phyloP scores from a whole-genome alignment of 768 basidiomycete genomes.

The Serendipita vermifera region DNA sequence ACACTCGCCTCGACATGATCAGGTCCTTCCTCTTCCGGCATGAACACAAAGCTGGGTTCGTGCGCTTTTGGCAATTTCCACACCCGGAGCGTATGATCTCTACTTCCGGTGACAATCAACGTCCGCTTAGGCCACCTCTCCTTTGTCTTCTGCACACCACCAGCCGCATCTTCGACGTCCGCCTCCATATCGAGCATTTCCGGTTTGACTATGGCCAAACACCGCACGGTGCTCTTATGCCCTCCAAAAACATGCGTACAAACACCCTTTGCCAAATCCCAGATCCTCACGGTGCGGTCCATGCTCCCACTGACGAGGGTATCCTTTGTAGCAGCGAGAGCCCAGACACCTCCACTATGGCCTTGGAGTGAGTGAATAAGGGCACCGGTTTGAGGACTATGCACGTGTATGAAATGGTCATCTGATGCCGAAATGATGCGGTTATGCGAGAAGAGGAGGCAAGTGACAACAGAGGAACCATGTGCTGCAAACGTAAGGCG shows the following conservation, averaged over 20 bases:
- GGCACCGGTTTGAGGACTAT: slow-evolving; percentile 72
- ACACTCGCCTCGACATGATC: slow-evolving; percentile 31
- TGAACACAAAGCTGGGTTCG: too few relatives aligned
- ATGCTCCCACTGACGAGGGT: slow-evolving; percentile 84
- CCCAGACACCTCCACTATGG: slow-evolving; percentile 95
- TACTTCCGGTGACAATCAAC: slow-evolving; percentile 57
- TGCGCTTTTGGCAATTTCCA: slow-evolving; percentile 57
- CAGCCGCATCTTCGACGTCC: slow-evolving; percentile 45
- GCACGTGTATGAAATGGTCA: slow-evolving; percentile 91
- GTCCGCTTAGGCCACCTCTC: slow-evolving; percentile 65
- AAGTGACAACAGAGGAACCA: slow-evolving; percentile 85
- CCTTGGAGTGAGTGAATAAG: slow-evolving; percentile 65
- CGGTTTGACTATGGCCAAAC: slow-evolving; percentile 89
- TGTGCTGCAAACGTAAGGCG: slow-evolving; percentile 79
- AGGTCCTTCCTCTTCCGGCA: too few relatives aligned
- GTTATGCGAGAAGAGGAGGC: slow-evolving; percentile 83
- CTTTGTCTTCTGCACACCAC: slow-evolving; percentile 29
- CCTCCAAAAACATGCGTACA: slow-evolving; percentile 93
- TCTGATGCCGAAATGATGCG: slow-evolving; percentile 95
- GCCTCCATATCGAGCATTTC: slow-evolving; percentile 66
- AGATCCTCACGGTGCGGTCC: slow-evolving; percentile 84
- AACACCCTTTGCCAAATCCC: slow-evolving; percentile 64
- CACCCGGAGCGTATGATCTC: slow-evolving; percentile 51
- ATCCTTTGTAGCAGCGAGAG: slow-evolving; percentile 78
- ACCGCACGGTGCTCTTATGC: slow-evolving; percentile 91